Conservation (phyloP, 495 filamentous ascomycete genomes). For the Penicillium bovifimosum region DNA sequence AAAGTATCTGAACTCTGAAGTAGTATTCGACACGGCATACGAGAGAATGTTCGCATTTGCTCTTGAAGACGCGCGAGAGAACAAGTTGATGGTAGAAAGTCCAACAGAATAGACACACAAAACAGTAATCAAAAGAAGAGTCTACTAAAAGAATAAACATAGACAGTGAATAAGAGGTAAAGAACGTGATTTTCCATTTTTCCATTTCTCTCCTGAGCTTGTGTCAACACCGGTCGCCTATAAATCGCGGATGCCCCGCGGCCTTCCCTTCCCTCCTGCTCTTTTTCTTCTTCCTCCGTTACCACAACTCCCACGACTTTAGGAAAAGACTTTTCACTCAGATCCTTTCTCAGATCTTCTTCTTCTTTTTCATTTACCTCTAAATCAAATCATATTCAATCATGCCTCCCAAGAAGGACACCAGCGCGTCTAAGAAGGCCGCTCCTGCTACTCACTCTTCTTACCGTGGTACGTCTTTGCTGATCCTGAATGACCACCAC, state of each 20-base stretch:
- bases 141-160: slow-evolving; percentile 4
- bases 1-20: neutral
- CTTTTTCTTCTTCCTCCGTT: slow-evolving; percentile 17
- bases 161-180: slow-evolving; percentile 13
- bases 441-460: slow-evolving; percentile 48
- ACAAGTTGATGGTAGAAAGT: neutral
- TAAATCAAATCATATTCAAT: slow-evolving; percentile 15
- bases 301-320: slow-evolving; percentile 14
- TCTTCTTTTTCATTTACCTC: slow-evolving; percentile 14
- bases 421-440: slow-evolving; percentile 47
- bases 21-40: neutral
- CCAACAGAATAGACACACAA: slow-evolving; percentile 1
- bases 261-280: slow-evolving; percentile 35
- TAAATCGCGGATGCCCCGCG: slow-evolving; percentile 50
- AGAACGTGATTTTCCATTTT: slow-evolving; percentile 15
- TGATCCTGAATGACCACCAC: slow-evolving; percentile 37
- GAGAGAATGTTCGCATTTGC: slow-evolving; percentile 18
- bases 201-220: slow-evolving; percentile 33
- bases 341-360: slow-evolving; percentile 11
- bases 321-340: slow-evolving; percentile 8
- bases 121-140: slow-evolving; percentile 12
- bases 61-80: neutral
- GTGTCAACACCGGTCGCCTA: slow-evolving; percentile 45
- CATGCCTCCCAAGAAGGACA: slow-evolving; percentile 53
- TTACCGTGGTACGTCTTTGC: slow-evolving; percentile 54